Percentiles rank a stretch among this genome's conserved stretches.
Conservation (phyloP, 2,329 filamentous ascomycete species). For the Dactylellina leptospora region DNA sequence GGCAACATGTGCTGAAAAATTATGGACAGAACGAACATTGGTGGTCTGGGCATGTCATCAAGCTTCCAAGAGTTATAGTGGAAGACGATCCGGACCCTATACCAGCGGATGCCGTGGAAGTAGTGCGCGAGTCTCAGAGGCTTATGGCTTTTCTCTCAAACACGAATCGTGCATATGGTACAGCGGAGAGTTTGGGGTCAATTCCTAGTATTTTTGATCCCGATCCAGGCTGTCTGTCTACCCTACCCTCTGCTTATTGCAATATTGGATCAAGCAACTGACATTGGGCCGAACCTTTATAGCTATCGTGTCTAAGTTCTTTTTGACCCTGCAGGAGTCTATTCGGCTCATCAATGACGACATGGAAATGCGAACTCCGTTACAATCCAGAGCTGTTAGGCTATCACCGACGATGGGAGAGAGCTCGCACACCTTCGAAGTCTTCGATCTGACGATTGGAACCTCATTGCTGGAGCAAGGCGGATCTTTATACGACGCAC, state of each 20-base stretch:
- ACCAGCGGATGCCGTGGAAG: slow-evolving; percentile 48
- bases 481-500: slow-evolving; percentile 55
- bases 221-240: slow-evolving; percentile 37
- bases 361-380: slow-evolving; percentile 40
- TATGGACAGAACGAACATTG: slow-evolving; percentile 56
- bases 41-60: slow-evolving; percentile 56
- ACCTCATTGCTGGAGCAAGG: slow-evolving; percentile 32
- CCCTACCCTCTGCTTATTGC: neutral
- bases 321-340: slow-evolving; percentile 38
- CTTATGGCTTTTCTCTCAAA: slow-evolving; percentile 57
- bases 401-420: slow-evolving; percentile 39
- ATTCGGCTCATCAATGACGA: slow-evolving; percentile 29
- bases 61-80: slow-evolving; percentile 54
- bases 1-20: slow-evolving; percentile 46
- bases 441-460: slow-evolving; percentile 35
- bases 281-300: neutral
- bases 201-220: slow-evolving; percentile 49
- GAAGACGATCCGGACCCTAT: slow-evolving; percentile 50
- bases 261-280: neutral
- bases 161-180: slow-evolving; percentile 57
- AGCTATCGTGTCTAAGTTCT: slow-evolving; percentile 53
- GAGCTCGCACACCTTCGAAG: slow-evolving; percentile 54
- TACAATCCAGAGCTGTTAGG: slow-evolving; percentile 44
- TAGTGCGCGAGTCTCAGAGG: slow-evolving; percentile 55
- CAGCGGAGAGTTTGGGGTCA: slow-evolving; percentile 54